Evolutionary conservation across 73 alveolate species (phyloP), one percentile per base, ranked within the genome.

Genomic region (Paramecium pentaurelia): DNA sequence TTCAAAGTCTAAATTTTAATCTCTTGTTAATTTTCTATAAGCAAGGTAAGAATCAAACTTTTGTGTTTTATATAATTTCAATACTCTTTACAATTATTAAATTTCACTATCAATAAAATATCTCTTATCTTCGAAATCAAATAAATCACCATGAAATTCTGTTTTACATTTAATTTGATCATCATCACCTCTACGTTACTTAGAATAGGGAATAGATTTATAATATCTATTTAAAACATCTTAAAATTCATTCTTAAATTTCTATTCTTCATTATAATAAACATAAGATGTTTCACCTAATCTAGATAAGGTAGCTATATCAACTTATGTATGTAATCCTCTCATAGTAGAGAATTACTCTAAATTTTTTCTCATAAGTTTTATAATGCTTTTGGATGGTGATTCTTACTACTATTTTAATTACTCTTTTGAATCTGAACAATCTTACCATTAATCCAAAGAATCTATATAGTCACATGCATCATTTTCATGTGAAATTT

Each of bases 401-500:
- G 58, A 73, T 36, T 73, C 47, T 73, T 36, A 73, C 9, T 12
- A 6, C 8, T 38, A 3, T 37, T 73, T 38, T 73, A 14, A 16
- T 37, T 64, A 12, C 51, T 10, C 84, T 34, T 64, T 10, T 32
- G 87, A 73, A 11, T 73, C 58, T 14, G 87, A 73, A 73, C 58
- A 34, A 73, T 73, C 87, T 73, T 73, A 16, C 87, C 87, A 73
- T 73, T 73, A 73, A 34, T 64, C 84, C 12, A 73, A 73, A 9
- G 87, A 73, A 73, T 73, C 87, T 1, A 73, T 40, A 73, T 12
- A 73, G 18, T 73, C 87, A 73, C 27, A 8, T 10, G 87, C 34
- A 73, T 64, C 28, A n/a, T 34, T 64, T 12, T 64, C 47, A 28
- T 40, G 0, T 16, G 87, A 73, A 1, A 34, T 40, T 36, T 73